Evolutionary conservation across 805 yeast genomes (phyloP).

Genomic region (Monosporozyma siamensis): DNA sequence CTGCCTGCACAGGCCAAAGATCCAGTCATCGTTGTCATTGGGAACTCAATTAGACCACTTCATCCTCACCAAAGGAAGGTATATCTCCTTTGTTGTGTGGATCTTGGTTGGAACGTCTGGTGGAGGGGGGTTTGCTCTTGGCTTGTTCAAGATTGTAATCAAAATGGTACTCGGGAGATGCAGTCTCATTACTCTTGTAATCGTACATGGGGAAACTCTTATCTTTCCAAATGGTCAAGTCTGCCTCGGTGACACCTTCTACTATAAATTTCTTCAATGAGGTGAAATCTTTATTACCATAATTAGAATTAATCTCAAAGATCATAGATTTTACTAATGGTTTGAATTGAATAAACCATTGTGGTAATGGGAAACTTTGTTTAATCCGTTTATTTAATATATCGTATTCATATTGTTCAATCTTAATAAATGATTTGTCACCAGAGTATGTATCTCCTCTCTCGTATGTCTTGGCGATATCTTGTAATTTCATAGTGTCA

Average conservation of each 20-base stretch:
- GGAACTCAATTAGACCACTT: not conserved
- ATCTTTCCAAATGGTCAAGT: conserved; percentile 20
- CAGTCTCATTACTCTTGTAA: conserved; percentile 1
- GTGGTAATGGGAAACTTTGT: conserved; percentile 28
- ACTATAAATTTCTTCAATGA: conserved; percentile 33
- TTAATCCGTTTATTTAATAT: conserved; percentile 15
- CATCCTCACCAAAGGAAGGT: conserved; percentile 28
- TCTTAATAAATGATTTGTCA: conserved; percentile 20
- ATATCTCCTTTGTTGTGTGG: conserved; percentile 3
- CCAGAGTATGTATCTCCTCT: conserved; percentile 13
- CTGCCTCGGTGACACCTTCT: conserved; percentile 36
- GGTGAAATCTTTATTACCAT: conserved; percentile 32
- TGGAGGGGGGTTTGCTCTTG: too few relatives aligned
- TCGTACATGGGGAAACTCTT: conserved; percentile 11
- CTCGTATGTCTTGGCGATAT: conserved; percentile 12
- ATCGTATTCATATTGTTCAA: conserved; percentile 26
- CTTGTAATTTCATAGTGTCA: conserved; percentile 7
- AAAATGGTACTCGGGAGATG: not conserved
- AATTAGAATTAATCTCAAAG: conserved; percentile 27
- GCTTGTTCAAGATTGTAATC: not conserved
- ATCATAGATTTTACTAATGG: conserved; percentile 29
- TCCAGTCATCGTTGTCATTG: too few relatives aligned
- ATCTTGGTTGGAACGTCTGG: too few relatives aligned
- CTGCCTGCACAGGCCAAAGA: too few relatives aligned
- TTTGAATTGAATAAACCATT: conserved; percentile 23